phyloP scores from a whole-genome alignment of 345 rosid genomes.

The Tarenaya hassleriana region DNA sequence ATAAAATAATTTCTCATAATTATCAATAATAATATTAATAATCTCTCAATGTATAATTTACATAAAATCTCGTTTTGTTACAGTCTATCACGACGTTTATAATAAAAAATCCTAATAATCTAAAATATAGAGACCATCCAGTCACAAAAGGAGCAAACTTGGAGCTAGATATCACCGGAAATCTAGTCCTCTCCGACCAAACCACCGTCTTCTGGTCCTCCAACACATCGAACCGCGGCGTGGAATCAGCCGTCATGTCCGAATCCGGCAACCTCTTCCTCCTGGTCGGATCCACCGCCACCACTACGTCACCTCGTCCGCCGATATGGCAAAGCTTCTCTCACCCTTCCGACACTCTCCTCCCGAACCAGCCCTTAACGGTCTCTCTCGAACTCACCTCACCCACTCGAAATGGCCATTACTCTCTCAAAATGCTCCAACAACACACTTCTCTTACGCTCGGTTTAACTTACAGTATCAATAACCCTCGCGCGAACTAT shows the following conservation, averaged over 20 bases:
- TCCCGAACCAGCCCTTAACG: slow-evolving; percentile 75
- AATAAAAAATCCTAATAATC: slow-evolving; percentile 37
- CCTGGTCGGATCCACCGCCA: slow-evolving; percentile 23
- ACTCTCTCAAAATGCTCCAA: slow-evolving; percentile 78
- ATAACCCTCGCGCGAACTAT: slow-evolving; percentile 43
- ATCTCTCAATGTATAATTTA: too few relatives aligned
- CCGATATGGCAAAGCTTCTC: slow-evolving; percentile 72
- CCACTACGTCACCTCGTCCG: slow-evolving; percentile 23
- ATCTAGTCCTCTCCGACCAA: slow-evolving; percentile 59
- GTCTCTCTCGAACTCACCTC: slow-evolving; percentile 64
- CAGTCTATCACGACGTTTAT: slow-evolving; percentile 16
- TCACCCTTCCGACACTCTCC: slow-evolving; percentile 78
- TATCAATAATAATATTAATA: too few relatives aligned
- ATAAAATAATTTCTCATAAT: too few relatives aligned
- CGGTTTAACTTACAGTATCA: slow-evolving; percentile 56
- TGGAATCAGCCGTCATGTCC: slow-evolving; percentile 44
- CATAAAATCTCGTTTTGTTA: too few relatives aligned
- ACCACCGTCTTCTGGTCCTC: slow-evolving; percentile 53
- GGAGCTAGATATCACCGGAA: slow-evolving; percentile 70
- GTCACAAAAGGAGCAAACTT: slow-evolving; percentile 59
- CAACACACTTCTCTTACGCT: slow-evolving; percentile 82
- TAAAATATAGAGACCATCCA: slow-evolving; percentile 65
- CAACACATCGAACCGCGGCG: slow-evolving; percentile 60
- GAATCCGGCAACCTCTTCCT: slow-evolving; percentile 88
- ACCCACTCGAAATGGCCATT: slow-evolving; percentile 45